phyloP scores from a whole-genome alignment of 2,329 filamentous ascomycete species.

The Diaporthe eres region DNA sequence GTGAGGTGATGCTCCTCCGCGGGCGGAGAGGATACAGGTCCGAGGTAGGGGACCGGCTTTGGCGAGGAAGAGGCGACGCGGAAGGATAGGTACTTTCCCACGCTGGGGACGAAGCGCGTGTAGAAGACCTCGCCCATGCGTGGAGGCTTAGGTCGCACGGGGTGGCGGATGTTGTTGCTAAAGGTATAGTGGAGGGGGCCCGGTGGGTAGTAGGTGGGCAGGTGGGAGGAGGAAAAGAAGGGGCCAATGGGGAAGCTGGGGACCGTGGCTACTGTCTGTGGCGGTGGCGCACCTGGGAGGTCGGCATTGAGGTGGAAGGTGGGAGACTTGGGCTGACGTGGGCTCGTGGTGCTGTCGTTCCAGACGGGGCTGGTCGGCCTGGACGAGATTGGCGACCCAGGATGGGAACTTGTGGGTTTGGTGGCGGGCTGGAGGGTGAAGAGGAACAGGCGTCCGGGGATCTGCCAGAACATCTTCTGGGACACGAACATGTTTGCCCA shows the following conservation, averaged over 20 bases:
- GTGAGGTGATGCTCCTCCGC: constrained; percentile 55
- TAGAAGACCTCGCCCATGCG: constrained; percentile 95
- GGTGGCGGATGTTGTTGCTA: constrained; percentile 85
- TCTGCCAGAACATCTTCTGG: constrained; percentile 89
- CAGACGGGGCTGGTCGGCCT: constrained; percentile 66
- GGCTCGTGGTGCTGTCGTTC: constrained; percentile 48
- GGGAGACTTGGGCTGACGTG: constrained; percentile 44
- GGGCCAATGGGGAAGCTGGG: constrained; percentile 70
- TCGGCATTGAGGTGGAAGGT: constrained; percentile 51
- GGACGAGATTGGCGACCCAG: constrained; percentile 67
- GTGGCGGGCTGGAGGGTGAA: constrained; percentile 80
- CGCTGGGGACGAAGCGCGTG: constrained; percentile 84
- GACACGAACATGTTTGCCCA: constrained; percentile 89
- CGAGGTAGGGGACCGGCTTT: constrained; percentile 74
- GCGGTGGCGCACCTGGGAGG: constrained; percentile 55
- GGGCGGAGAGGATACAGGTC: constrained; percentile 64
- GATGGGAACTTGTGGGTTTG: constrained; percentile 56
- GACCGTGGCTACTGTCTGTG: constrained; percentile 50
- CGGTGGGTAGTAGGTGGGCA: constrained; percentile 93
- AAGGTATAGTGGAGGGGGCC: constrained; percentile 85
- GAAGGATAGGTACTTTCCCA: constrained; percentile 89
- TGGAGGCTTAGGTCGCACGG: constrained; percentile 88
- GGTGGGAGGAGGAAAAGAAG: constrained; percentile 85
- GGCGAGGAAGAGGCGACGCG: constrained; percentile 82
- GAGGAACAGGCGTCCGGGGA: constrained; percentile 87